These are phyloP conservation scores for Chaetomiaceae sp. DNA, from an alignment of 2,329 filamentous ascomycete genomes.

Conservation along the genomic window DNA sequence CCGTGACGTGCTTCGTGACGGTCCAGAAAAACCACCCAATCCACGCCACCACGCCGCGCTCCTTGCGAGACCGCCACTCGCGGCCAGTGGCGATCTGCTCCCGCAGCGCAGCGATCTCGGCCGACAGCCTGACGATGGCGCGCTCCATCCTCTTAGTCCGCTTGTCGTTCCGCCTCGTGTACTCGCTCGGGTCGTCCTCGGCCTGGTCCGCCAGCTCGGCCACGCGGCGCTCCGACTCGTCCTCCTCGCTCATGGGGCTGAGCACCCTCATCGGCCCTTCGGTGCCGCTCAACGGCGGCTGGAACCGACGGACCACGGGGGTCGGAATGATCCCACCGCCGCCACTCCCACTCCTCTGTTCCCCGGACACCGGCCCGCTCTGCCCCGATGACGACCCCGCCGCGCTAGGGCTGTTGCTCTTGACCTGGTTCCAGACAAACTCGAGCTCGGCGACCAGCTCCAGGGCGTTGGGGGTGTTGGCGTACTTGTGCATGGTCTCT, in stretches of 20 bases:
- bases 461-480: slow-evolving; percentile 78
- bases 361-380: slow-evolving; percentile 28
- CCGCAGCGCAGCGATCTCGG: slow-evolving; percentile 84
- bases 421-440: slow-evolving; percentile 98
- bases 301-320: slow-evolving; percentile 40
- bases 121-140: slow-evolving; percentile 81
- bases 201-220: slow-evolving; percentile 41
- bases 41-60: slow-evolving; percentile 65
- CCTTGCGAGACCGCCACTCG: slow-evolving; percentile 63
- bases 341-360: slow-evolving; percentile 25
- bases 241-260: slow-evolving; percentile 80
- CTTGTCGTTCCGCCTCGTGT: slow-evolving; percentile 45
- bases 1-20: slow-evolving; percentile 65
- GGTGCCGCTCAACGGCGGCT: slow-evolving; percentile 45
- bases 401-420: slow-evolving; percentile 66
- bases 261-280: slow-evolving; percentile 64
- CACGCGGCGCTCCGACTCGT: slow-evolving; percentile 56
- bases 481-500: slow-evolving; percentile 94
- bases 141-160: slow-evolving; percentile 83
- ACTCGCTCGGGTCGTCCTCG: slow-evolving; percentile 37
- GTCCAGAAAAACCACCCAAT: slow-evolving; percentile 66
- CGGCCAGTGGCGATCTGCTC: slow-evolving; percentile 81
- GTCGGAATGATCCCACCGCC: slow-evolving; percentile 33
- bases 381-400: slow-evolving; percentile 42
- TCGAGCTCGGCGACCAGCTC: slow-evolving; percentile 93